Evolutionary conservation across 1,139 yeast species (phyloP), one percentile per base, ranked within the genome.

Genomic region (Geotrichum australiense): DNA sequence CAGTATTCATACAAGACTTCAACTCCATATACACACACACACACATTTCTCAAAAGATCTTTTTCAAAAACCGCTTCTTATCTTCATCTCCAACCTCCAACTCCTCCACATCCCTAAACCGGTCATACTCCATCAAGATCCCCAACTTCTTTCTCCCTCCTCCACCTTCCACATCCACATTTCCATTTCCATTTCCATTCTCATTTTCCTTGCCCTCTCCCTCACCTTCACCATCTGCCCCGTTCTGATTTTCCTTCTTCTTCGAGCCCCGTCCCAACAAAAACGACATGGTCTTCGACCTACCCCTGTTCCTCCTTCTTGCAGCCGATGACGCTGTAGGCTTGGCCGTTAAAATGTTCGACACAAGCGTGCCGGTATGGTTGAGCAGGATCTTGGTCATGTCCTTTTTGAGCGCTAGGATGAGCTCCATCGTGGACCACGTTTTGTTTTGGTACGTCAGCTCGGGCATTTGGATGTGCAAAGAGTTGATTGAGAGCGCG

Each of bases 351-450:
- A 35, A 22, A 8, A 35, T 26, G 27, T 86, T 87, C 25, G 86
- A 83, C 42, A 87, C 68, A 47, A 87, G 74, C 50, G 81, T 76
- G 5, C 95, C 95, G 1, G 93, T 70, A 54, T 87, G 93, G 37
- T 71, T 74, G 42, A 87, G 62, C 26, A 86, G 75, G 12, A 79
- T 68, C 57, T 74, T 77, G 42, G 84, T 69, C 20, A 86, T 68
- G 54, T 83, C 63, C 48, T 76, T 79, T 56, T 79, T 75, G 40
- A 86, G 57, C 33, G 77, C 71, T 42, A 73, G 62, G 23, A 80
- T 70, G 35, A 86, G 68, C 47, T 87, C 96, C 48, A 80, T 76
- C 37, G 75, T 75, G 1, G 94, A 78, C 91, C 95, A 83, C 25
- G 85, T 66, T 62, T 78, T 79, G 59, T 85, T 74, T 35, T 59